These are phyloP conservation scores for Rhodotorula toruloides DNA, from an alignment of 768 basidiomycete genomes.

Conservation along the genomic window DNA sequence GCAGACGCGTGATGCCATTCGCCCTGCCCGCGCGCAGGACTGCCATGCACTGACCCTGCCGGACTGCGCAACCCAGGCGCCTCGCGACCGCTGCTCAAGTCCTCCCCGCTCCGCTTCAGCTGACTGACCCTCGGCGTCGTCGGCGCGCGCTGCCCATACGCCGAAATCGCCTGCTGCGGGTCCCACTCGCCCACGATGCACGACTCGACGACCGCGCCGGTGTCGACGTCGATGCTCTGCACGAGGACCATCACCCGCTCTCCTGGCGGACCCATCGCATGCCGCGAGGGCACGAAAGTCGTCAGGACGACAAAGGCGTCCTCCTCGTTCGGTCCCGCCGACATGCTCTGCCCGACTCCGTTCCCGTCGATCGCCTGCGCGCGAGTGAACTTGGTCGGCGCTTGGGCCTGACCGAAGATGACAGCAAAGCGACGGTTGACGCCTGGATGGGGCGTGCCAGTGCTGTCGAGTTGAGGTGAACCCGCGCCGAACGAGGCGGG, in stretches of 20 bases:
- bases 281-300: constrained; percentile 25
- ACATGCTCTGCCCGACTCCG: constrained; percentile 35
- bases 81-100: constrained; percentile 15
- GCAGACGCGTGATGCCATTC: constrained; percentile 15
- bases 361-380: constrained; percentile 36
- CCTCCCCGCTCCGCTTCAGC: constrained; percentile 29
- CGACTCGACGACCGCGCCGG: constrained; percentile 9
- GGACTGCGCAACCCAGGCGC: constrained; percentile 19
- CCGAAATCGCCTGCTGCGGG: not conserved
- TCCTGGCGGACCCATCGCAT: constrained; percentile 9
- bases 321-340: constrained; percentile 18
- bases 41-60: constrained; percentile 2
- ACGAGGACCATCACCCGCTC: constrained; percentile 27
- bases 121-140: constrained; percentile 2
- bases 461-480: not conserved
- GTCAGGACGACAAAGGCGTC: constrained; percentile 38
- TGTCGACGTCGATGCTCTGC: constrained; percentile 14
- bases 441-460: not conserved
- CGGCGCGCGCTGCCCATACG: not conserved
- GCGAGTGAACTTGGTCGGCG: constrained; percentile 23
- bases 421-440: constrained; percentile 19
- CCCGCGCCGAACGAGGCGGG: constrained; percentile 14
- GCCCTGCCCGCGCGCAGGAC: constrained; percentile 2
- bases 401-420: constrained; percentile 13
- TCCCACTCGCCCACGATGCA: constrained; percentile 36